phyloP scores from a whole-genome alignment of 306 rosid species.

The Pyrus communis region DNA sequence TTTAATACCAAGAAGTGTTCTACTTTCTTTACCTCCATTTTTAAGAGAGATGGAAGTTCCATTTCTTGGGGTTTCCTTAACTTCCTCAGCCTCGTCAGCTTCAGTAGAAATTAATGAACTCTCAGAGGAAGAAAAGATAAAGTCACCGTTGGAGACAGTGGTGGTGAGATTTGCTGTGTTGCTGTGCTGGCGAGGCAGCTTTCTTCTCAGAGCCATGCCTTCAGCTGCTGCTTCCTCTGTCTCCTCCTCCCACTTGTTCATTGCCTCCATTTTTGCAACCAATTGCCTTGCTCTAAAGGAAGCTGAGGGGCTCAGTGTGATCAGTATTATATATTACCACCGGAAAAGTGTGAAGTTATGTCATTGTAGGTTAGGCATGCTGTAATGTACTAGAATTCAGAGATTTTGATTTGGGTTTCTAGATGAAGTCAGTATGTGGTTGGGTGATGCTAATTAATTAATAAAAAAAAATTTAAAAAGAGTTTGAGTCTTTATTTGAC shows the following conservation, averaged over 20 bases:
- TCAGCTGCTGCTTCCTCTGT: constrained; percentile 7
- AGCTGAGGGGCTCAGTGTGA: neutral
- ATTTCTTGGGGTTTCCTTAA: neutral
- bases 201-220: constrained; percentile 16
- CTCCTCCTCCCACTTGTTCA: constrained; percentile 20
- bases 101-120: neutral
- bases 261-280: constrained; percentile 12
- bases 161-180: neutral
- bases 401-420: neutral
- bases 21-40: constrained; percentile 16
- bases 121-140: neutral
- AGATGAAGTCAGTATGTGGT: neutral
- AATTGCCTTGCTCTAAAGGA: neutral
- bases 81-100: neutral
- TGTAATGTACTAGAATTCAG: neutral
- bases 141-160: neutral
- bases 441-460: neutral
- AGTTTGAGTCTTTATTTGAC: neutral
- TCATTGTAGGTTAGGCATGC: neutral
- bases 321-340: neutral
- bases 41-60: neutral
- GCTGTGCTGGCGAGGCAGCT: neutral
- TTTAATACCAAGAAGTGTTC: neutral
- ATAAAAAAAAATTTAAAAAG: neutral
- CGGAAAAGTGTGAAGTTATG: neutral